Conservation (phyloP, 352 stramenopile genomes). For the Phytopythium montanum region DNA sequence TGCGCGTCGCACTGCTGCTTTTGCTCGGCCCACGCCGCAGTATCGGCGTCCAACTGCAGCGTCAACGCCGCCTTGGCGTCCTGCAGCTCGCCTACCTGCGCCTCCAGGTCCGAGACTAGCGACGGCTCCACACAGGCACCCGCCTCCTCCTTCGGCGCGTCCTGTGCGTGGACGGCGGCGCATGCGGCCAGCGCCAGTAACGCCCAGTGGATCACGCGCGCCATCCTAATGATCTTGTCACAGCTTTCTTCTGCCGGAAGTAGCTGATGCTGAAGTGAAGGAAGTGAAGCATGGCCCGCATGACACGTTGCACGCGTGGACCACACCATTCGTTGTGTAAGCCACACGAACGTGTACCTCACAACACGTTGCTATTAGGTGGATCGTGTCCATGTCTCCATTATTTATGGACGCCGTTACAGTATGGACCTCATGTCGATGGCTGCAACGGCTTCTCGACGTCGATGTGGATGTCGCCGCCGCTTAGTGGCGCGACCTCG, state of each 20-base stretch:
- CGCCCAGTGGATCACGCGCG: conserved; percentile 33
- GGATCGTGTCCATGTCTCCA: not conserved
- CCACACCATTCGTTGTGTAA: not conserved
- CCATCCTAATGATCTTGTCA: conserved; percentile 18
- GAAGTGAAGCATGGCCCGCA: not conserved
- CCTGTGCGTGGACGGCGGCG: conserved; percentile 26
- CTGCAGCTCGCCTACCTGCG: conserved; percentile 41
- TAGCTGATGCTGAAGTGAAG: not conserved
- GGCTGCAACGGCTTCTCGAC: conserved; percentile 39
- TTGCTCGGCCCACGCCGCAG: conserved; percentile 25
- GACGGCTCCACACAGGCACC: conserved; percentile 28
- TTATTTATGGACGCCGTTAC: not conserved
- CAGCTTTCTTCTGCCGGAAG: not conserved
- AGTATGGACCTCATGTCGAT: not conserved
- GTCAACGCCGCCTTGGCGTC: conserved; percentile 32
- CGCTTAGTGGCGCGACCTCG: conserved; percentile 53
- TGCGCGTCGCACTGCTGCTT: conserved; percentile 20
- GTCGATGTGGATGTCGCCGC: conserved; percentile 65
- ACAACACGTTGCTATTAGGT: conserved; percentile 2
- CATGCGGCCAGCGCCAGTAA: conserved; percentile 32
- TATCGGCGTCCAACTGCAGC: conserved; percentile 33
- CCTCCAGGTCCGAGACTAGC: conserved; percentile 36
- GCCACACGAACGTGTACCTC: not conserved
- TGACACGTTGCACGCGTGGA: conserved; percentile 1
- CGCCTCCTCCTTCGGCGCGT: conserved; percentile 3